Evolutionary conservation across 2,329 filamentous ascomycete genomes (phyloP).

Genomic region (Fusarium fujikuroi): DNA sequence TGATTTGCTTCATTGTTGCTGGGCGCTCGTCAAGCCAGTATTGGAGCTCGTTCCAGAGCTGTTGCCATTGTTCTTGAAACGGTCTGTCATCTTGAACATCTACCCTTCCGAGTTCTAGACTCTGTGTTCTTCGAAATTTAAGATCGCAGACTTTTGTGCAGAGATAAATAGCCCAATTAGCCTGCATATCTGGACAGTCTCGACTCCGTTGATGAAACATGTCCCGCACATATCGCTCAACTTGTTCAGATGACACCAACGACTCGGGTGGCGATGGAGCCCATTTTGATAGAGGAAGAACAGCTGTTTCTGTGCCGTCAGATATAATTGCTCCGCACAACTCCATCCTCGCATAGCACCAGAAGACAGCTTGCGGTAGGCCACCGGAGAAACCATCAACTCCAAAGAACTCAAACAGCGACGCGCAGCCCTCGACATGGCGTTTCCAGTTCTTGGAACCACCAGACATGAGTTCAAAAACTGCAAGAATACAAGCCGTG

Average conservation of each 20-base stretch:
- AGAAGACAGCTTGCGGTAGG: constrained; percentile 65
- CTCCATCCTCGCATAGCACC: constrained; percentile 69
- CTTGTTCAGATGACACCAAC: constrained; percentile 4
- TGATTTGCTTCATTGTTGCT: constrained; percentile 47
- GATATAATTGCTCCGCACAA: constrained; percentile 65
- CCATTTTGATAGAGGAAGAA: constrained; percentile 62
- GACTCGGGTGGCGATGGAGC: constrained; percentile 42
- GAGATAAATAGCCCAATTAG: constrained; percentile 65
- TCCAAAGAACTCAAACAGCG: constrained; percentile 60
- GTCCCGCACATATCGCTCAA: constrained; percentile 27
- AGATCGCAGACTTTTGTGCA: constrained; percentile 61
- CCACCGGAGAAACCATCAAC: constrained; percentile 58
- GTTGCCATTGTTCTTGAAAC: constrained; percentile 55
- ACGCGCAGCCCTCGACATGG: constrained; percentile 66
- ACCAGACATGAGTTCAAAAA: constrained; percentile 61
- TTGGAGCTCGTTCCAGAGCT: constrained; percentile 59
- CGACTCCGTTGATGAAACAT: constrained; percentile 46
- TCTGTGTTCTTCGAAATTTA: constrained; percentile 47
- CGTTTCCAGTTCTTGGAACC: constrained; percentile 62
- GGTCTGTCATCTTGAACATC: constrained; percentile 50
- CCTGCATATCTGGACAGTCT: constrained; percentile 59
- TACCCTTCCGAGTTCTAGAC: constrained; percentile 52
- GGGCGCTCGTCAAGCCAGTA: constrained; percentile 57
- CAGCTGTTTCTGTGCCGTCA: constrained; percentile 57
- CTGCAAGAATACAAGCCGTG: constrained; percentile 59